These are phyloP conservation scores for Malassezia yamatoensis DNA, from an alignment of 1,284 basidiomycete genomes.

Conservation along the genomic window DNA sequence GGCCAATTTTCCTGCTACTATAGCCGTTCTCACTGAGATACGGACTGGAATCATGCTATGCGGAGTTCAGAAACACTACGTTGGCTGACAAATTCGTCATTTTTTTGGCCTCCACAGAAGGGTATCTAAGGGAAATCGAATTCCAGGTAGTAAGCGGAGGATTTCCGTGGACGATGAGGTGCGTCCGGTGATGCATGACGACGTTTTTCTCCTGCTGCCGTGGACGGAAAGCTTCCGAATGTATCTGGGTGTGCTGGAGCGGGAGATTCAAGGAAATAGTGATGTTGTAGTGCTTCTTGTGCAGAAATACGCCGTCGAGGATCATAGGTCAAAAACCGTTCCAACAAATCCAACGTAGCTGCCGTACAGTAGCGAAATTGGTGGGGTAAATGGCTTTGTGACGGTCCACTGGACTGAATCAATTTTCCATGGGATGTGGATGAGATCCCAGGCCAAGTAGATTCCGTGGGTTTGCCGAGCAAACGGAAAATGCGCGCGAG, in stretches of 20 bases:
- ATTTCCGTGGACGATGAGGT: background rate
- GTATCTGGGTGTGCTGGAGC: constrained; percentile 93
- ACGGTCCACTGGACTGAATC: background rate
- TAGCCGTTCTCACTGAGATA: no score
- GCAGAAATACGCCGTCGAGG: constrained; percentile 73
- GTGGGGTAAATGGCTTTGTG: constrained; percentile 3
- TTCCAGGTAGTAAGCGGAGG: constrained; percentile 19
- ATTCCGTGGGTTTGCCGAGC: constrained; percentile 73
- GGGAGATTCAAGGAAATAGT: constrained; percentile 86
- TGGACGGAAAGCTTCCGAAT: constrained; percentile 89
- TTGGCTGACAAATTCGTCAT: background rate
- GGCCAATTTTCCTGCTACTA: no score
- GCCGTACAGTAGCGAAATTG: constrained; percentile 58
- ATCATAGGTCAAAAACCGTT: constrained; percentile 75
- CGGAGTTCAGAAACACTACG: no score
- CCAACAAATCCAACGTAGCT: constrained; percentile 77
- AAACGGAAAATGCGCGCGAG: constrained; percentile 69
- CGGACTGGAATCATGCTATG: no score
- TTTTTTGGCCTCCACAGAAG: background rate
- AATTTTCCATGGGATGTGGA: background rate
- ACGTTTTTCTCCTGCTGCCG: constrained; percentile 81
- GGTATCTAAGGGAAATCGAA: constrained; percentile 14
- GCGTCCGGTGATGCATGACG: constrained; percentile 4
- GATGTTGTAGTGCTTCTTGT: constrained; percentile 75
- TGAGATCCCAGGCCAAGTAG: constrained; percentile 61